Evolutionary conservation across 1,284 basidiomycete genomes (phyloP).

Genomic region (Papiliotrema fonsecae): DNA sequence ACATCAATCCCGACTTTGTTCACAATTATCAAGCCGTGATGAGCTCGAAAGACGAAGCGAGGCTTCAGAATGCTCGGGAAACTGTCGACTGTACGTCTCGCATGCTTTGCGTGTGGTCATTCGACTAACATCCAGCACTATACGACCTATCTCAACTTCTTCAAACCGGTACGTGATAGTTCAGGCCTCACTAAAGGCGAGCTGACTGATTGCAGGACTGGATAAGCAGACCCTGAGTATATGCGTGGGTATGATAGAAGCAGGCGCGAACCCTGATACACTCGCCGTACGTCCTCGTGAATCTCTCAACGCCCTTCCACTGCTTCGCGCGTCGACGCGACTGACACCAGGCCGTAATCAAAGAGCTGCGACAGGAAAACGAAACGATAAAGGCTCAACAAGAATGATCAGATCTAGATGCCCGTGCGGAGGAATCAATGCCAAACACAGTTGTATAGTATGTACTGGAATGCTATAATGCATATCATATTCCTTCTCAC

Average conservation of each 20-base stretch:
- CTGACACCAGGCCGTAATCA: conserved; percentile 5
- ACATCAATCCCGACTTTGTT: not conserved
- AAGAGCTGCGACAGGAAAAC: conserved; percentile 6
- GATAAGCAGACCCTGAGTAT: conserved; percentile 44
- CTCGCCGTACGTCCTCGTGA: conserved; percentile 30
- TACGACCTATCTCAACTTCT: conserved; percentile 44
- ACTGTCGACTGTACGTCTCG: conserved; percentile 40
- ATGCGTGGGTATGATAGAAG: conserved; percentile 46
- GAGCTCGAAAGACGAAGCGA: conserved; percentile 19
- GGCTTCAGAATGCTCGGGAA: conserved; percentile 42
- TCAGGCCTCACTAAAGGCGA: not conserved
- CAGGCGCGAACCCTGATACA: conserved; percentile 44
- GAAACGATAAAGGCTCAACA: not conserved
- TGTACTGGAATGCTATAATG: too few relatives aligned
- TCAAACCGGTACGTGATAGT: conserved; percentile 33
- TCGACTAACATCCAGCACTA: conserved; percentile 25
- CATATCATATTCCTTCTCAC: too few relatives aligned
- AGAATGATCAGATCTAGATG: not conserved
- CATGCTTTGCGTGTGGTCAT: not conserved
- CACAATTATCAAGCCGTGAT: not conserved
- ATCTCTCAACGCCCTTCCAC: too few relatives aligned
- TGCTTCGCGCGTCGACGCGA: too few relatives aligned
- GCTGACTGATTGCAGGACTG: conserved; percentile 23
- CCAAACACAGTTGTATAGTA: not conserved
- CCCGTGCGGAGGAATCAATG: not conserved